A percentile compares a stretch with the other conserved stretches of the same genome.
phyloP scores from a whole-genome alignment of 768 basidiomycete species.

The Chalciporus chontae region DNA sequence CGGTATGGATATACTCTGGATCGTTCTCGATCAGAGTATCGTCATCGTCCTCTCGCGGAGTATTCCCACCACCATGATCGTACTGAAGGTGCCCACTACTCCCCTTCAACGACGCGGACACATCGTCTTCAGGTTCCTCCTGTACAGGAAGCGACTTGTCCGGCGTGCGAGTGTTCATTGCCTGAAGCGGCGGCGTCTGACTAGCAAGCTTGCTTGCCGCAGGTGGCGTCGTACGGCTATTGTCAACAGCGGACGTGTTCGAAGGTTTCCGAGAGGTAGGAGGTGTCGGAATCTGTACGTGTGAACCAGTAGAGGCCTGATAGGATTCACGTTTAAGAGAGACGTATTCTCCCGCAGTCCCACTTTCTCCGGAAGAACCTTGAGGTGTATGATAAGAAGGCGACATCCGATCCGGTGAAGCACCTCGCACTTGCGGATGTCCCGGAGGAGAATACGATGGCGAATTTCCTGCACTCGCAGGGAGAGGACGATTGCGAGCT shows the following conservation, averaged over 20 bases:
- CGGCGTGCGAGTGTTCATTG: conserved; percentile 53
- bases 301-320: conserved; percentile 26
- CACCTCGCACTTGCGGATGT: conserved; percentile 36
- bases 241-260: conserved; percentile 17
- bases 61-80: conserved; percentile 30
- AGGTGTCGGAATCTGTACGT: conserved; percentile 29
- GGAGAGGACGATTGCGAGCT: conserved; percentile 27
- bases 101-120: conserved; percentile 33
- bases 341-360: conserved; percentile 39
- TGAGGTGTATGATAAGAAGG: conserved; percentile 49
- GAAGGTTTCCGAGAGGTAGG: conserved; percentile 26
- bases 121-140: conserved; percentile 72
- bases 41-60: conserved; percentile 44
- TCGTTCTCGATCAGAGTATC: conserved; percentile 44
- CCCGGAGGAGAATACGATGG: conserved; percentile 42
- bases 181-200: conserved; percentile 56
- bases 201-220: conserved; percentile 37
- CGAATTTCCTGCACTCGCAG: conserved; percentile 34
- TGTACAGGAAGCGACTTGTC: conserved; percentile 75
- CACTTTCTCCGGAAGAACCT: conserved; percentile 42
- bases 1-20: conserved; percentile 32
- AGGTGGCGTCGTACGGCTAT: conserved; percentile 33
- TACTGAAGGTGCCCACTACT: conserved; percentile 38
- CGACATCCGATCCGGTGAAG: conserved; percentile 54
- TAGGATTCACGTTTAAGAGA: conserved; percentile 46